Conservation (phyloP, 2,329 filamentous ascomycete species). For the Pseudocercospora crystallina region DNA sequence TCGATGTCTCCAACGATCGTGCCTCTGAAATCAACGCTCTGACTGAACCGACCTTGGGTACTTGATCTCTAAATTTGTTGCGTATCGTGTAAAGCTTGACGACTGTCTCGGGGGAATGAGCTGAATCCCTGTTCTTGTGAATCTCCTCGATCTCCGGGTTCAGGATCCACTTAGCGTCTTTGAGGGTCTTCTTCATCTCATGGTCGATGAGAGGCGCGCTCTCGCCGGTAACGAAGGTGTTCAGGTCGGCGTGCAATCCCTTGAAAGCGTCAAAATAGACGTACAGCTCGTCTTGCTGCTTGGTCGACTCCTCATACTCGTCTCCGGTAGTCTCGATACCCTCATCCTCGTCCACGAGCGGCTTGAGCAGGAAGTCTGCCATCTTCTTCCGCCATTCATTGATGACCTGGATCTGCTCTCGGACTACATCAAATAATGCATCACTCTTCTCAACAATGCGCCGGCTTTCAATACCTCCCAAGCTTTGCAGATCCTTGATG, state of each 20-base stretch:
- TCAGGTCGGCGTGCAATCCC: conserved; percentile 74
- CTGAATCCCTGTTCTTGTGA: conserved; percentile 39
- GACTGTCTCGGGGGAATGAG: conserved; percentile 61
- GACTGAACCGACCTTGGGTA: conserved; percentile 62
- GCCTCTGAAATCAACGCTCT: conserved; percentile 69
- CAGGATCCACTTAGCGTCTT: conserved; percentile 25
- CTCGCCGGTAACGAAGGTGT: conserved; percentile 72
- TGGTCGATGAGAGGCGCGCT: conserved; percentile 72
- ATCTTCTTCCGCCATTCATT: conserved; percentile 74
- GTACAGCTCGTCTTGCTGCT: conserved; percentile 83
- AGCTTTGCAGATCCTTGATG: conserved; percentile 53
- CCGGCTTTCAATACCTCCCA: conserved; percentile 71
- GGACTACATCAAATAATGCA: conserved; percentile 63
- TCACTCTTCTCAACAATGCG: conserved; percentile 66
- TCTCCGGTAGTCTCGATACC: conserved; percentile 76
- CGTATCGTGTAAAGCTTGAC: conserved; percentile 49
- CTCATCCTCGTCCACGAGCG: conserved; percentile 80
- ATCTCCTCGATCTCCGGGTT: conserved; percentile 60
- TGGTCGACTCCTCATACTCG: conserved; percentile 84
- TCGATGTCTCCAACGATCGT: conserved; percentile 59
- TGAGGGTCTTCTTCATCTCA: conserved; percentile 58
- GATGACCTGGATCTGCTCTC: conserved; percentile 69
- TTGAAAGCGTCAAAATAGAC: conserved; percentile 79
- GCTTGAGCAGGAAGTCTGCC: conserved; percentile 67
- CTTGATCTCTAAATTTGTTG: conserved; percentile 47